Conservation (phyloP, 768 basidiomycete species). For the Rhodotorula graminis region DNA sequence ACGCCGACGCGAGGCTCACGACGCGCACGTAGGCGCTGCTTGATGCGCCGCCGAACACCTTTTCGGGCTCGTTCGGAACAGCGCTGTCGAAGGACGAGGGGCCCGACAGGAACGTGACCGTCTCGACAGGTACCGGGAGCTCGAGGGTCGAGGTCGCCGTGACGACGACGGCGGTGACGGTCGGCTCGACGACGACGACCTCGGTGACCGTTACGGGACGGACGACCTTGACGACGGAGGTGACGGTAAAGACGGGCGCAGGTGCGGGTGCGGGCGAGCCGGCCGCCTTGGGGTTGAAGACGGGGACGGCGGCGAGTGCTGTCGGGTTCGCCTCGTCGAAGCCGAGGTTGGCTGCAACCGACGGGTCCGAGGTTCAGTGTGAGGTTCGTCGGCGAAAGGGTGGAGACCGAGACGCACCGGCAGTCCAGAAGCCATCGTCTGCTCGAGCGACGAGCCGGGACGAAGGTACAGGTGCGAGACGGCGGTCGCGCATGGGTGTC, state of each 20-base stretch:
- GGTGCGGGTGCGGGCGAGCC: neutral
- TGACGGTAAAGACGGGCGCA: neutral
- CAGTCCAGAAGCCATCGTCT: conserved; percentile 21
- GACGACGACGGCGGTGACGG: too few relatives aligned
- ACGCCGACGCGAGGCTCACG: too few relatives aligned
- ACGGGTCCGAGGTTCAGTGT: too few relatives aligned
- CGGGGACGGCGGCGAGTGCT: neutral
- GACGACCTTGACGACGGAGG: neutral
- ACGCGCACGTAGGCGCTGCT: too few relatives aligned
- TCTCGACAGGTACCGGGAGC: too few relatives aligned
- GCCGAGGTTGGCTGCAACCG: neutral
- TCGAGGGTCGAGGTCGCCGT: neutral
- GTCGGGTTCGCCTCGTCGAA: conserved; percentile 1
- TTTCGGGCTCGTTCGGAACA: too few relatives aligned
- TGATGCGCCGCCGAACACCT: too few relatives aligned
- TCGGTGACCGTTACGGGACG: neutral
- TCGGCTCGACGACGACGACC: neutral
- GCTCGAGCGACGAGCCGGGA: neutral
- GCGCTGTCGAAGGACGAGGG: too few relatives aligned
- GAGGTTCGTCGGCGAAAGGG: too few relatives aligned
- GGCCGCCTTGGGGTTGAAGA: neutral
- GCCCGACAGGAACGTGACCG: too few relatives aligned
- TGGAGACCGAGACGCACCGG: conserved; percentile 2
- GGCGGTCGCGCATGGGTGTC: too few relatives aligned
- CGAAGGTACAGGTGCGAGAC: neutral